Percentiles rank a stretch among this genome's conserved stretches.
These are phyloP conservation scores for Colletotrichum viniferum DNA, from an alignment of 2,329 filamentous ascomycete species.

Conservation along the genomic window DNA sequence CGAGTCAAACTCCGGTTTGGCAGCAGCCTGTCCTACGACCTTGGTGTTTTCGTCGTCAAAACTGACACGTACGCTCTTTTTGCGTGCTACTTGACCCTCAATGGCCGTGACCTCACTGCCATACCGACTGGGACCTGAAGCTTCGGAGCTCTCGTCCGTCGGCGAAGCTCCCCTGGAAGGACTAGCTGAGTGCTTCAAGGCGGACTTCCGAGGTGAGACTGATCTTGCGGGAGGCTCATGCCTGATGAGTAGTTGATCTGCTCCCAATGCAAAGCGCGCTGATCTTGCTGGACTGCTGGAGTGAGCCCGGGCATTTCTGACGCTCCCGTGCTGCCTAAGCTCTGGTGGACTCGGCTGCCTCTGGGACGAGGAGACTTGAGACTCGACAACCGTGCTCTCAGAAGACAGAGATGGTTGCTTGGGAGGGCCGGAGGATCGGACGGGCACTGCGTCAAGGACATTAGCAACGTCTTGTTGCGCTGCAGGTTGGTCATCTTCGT, in stretches of 20 bases:
- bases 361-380: not conserved
- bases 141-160: slow-evolving; percentile 52
- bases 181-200: slow-evolving; percentile 66
- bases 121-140: slow-evolving; percentile 33
- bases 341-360: not conserved
- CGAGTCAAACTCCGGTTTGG: slow-evolving; percentile 41
- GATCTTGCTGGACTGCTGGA: slow-evolving; percentile 70
- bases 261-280: slow-evolving; percentile 67
- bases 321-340: slow-evolving; percentile 15
- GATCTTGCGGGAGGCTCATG: slow-evolving; percentile 75
- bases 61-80: slow-evolving; percentile 75
- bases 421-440: slow-evolving; percentile 25
- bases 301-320: slow-evolving; percentile 38
- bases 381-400: slow-evolving; percentile 10
- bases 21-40: slow-evolving; percentile 54
- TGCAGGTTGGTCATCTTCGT: slow-evolving; percentile 2
- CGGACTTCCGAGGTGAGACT: slow-evolving; percentile 78
- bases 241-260: slow-evolving; percentile 60
- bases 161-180: slow-evolving; percentile 58
- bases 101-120: slow-evolving; percentile 27
- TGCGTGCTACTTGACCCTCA: slow-evolving; percentile 49
- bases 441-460: slow-evolving; percentile 38
- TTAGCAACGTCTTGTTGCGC: slow-evolving; percentile 17
- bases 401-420: slow-evolving; percentile 15
- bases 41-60: slow-evolving; percentile 73